Evolutionary conservation across 352 stramenopile genomes (phyloP).

Genomic region (Phytophthora sp.): DNA sequence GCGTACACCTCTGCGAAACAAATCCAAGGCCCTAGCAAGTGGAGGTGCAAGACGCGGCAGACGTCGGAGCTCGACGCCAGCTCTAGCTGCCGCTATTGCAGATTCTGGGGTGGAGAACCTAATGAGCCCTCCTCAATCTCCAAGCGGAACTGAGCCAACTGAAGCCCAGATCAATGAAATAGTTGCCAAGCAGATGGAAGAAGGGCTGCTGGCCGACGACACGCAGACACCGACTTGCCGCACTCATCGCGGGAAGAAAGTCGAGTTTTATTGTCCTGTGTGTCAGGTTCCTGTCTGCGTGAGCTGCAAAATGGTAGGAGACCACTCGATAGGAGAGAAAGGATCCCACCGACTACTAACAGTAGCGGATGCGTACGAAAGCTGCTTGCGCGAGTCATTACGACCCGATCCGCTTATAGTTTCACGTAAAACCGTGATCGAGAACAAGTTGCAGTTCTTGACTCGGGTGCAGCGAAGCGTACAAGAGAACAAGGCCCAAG

Average conservation of each 20-base stretch:
- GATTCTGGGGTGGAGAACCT: conserved; percentile 12
- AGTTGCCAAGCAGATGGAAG: conserved; percentile 57
- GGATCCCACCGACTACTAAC: conserved; percentile 68
- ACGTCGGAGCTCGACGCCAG: conserved; percentile 49
- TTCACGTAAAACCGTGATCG: conserved; percentile 68
- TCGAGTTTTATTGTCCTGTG: conserved; percentile 81
- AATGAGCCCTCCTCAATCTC: not conserved
- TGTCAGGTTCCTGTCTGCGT: conserved; percentile 73
- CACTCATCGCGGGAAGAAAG: conserved; percentile 55
- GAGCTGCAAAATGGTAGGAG: conserved; percentile 83
- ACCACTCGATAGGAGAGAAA: conserved; percentile 83
- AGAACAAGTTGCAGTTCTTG: conserved; percentile 58
- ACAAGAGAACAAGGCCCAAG: conserved; percentile 50
- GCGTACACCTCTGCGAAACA: conserved; percentile 44
- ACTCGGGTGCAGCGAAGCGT: conserved; percentile 34
- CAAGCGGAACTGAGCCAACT: conserved; percentile 4
- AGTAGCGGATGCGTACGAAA: conserved; percentile 71
- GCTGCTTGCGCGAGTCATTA: conserved; percentile 65
- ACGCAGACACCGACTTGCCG: conserved; percentile 39
- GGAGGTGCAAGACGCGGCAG: conserved; percentile 26
- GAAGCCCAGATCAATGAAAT: conserved; percentile 40
- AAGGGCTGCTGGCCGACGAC: conserved; percentile 34
- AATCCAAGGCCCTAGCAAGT: conserved; percentile 16
- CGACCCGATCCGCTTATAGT: conserved; percentile 68
- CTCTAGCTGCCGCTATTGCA: conserved; percentile 18